Percentiles rank a stretch among this genome's conserved stretches.
Conservation (phyloP, 768 basidiomycete genomes). For the Phanerodontia chrysosporium region DNA sequence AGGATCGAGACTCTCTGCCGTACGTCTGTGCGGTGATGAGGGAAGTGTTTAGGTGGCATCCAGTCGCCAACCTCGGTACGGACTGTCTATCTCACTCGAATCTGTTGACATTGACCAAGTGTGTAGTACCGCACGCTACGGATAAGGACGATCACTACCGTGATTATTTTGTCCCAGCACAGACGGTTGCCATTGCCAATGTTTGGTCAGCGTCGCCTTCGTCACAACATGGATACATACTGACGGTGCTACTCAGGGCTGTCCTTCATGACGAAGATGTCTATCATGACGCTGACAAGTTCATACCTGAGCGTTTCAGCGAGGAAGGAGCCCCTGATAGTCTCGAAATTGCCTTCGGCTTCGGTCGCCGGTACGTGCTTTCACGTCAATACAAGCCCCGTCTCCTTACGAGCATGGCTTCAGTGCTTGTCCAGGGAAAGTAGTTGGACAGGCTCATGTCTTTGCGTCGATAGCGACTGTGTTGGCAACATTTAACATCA, state of each 20-base stretch:
- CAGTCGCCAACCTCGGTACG: constrained; percentile 11
- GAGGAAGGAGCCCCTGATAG: background rate
- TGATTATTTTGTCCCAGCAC: too few relatives aligned
- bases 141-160: too few relatives aligned
- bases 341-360: background rate
- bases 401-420: background rate
- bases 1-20: constrained; percentile 21
- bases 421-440: constrained; percentile 18
- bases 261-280: background rate
- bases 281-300: background rate
- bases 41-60: constrained; percentile 26
- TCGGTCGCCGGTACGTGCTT: constrained; percentile 1
- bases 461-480: constrained; percentile 14
- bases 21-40: constrained; percentile 23
- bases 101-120: too few relatives aligned
- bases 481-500: constrained; percentile 22
- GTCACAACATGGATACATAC: too few relatives aligned
- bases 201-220: too few relatives aligned
- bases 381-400: background rate
- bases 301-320: background rate
- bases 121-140: too few relatives aligned
- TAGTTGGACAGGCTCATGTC: constrained; percentile 16
- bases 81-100: too few relatives aligned
- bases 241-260: background rate
- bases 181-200: too few relatives aligned